phyloP scores from a whole-genome alignment of 305 asterid genomes.

The Fraxinus dipetala region DNA sequence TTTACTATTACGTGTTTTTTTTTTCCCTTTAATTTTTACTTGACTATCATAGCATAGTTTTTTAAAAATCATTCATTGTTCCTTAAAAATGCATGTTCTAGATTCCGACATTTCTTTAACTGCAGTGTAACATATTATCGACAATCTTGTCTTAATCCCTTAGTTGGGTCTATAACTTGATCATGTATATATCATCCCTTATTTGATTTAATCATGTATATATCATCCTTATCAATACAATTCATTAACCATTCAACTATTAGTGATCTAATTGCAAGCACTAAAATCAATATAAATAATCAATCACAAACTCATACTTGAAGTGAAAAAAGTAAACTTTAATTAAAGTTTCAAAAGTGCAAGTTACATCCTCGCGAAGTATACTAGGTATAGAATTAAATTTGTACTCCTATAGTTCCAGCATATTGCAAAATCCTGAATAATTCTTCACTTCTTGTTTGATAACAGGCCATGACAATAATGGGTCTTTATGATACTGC shows the following conservation, averaged over 20 bases:
- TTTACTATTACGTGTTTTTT: neutral
- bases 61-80: neutral
- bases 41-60: neutral
- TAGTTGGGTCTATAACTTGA: neutral
- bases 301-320: too few species aligned
- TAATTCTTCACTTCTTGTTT: slow-evolving; percentile 16
- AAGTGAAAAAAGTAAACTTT: too few species aligned
- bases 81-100: neutral
- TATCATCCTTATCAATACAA: neutral
- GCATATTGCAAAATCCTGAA: slow-evolving; percentile 14
- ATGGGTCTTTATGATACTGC: slow-evolving; percentile 93
- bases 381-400: too few species aligned
- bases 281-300: neutral
- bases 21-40: neutral
- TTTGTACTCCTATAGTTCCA: slow-evolving; percentile 3
- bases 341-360: too few species aligned
- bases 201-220: neutral
- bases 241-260: neutral
- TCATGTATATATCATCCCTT: neutral
- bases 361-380: too few species aligned
- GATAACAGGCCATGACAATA: slow-evolving; percentile 72
- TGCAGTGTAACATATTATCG: neutral
- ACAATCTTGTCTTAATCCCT: neutral
- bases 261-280: neutral
- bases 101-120: neutral